A percentile compares a stretch with the other conserved stretches of the same genome.
These are phyloP conservation scores for Cladobotryum protrusum DNA, from an alignment of 2,329 filamentous ascomycete species.

Conservation along the genomic window DNA sequence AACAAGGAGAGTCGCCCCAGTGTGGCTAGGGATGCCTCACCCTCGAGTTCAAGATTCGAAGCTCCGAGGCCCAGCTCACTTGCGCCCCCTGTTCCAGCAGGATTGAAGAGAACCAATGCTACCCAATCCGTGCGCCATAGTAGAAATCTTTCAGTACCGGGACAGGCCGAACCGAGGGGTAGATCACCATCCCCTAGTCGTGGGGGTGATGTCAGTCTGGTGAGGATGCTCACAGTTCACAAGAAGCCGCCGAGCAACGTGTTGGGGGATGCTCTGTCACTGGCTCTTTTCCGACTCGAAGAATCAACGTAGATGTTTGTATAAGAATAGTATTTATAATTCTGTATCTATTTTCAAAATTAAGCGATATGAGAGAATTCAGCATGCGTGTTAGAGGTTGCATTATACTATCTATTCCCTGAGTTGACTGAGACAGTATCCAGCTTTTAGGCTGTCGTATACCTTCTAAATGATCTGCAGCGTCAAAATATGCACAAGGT, in stretches of 20 bases:
- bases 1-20: constrained; percentile 10
- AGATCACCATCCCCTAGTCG: constrained; percentile 7
- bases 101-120: constrained; percentile 12
- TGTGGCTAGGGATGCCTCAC: constrained; percentile 4
- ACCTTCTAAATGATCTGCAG: too few relatives aligned
- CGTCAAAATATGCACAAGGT: too few relatives aligned
- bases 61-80: constrained; percentile 25
- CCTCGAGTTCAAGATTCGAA: constrained; percentile 15
- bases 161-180: not conserved
- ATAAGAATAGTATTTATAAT: too few relatives aligned
- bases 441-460: too few relatives aligned
- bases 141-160: constrained; percentile 11
- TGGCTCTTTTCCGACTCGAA: constrained; percentile 16
- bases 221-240: constrained; percentile 14
- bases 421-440: too few relatives aligned
- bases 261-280: constrained; percentile 15
- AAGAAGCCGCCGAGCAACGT: constrained; percentile 14
- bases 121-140: constrained; percentile 13
- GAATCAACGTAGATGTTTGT: too few relatives aligned
- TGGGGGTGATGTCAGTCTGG: constrained; percentile 10
- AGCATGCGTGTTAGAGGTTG: too few relatives aligned
- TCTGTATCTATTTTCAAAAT: too few relatives aligned
- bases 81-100: not conserved
- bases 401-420: too few relatives aligned
- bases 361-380: too few relatives aligned